These are phyloP conservation scores for Pisolithus tinctorius DNA, from an alignment of 768 basidiomycete species.

Conservation along the genomic window DNA sequence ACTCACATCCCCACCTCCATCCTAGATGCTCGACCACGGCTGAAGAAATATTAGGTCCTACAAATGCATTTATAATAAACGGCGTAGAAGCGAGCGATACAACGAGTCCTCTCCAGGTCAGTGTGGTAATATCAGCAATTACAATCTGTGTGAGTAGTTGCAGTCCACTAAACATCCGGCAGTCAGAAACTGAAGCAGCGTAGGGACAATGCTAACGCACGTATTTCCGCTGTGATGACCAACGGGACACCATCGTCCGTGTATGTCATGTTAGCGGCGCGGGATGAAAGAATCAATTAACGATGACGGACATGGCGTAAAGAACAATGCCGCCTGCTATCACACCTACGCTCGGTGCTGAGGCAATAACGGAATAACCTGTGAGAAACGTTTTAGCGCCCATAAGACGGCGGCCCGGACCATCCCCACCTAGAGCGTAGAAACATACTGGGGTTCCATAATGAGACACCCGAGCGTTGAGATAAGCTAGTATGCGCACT, in stretches of 20 bases:
- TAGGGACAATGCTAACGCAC: too few species aligned
- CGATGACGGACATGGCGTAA: conserved; percentile 42
- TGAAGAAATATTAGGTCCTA: conserved; percentile 58
- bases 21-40: conserved; percentile 36
- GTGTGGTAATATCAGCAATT: conserved; percentile 55
- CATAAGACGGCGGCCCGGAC: neutral
- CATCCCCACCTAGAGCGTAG: conserved; percentile 48
- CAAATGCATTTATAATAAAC: conserved; percentile 57
- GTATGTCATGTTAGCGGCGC: too few species aligned
- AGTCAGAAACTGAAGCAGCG: too few species aligned
- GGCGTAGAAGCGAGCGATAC: conserved; percentile 40
- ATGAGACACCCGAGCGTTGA: neutral
- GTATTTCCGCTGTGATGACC: too few species aligned
- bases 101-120: conserved; percentile 50
- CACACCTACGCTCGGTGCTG: conserved; percentile 36
- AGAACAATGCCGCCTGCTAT: conserved; percentile 51
- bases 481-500: conserved; percentile 54
- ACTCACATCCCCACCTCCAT: conserved; percentile 69
- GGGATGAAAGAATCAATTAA: neutral
- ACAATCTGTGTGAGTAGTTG: conserved; percentile 60
- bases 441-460: conserved; percentile 36
- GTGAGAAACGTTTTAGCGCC: neutral
- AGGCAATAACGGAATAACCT: conserved; percentile 51
- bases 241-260: too few species aligned
- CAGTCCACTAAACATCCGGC: conserved; percentile 35